Conservation (phyloP, 2,329 filamentous ascomycete species). For the Pseudonectria buxi region DNA sequence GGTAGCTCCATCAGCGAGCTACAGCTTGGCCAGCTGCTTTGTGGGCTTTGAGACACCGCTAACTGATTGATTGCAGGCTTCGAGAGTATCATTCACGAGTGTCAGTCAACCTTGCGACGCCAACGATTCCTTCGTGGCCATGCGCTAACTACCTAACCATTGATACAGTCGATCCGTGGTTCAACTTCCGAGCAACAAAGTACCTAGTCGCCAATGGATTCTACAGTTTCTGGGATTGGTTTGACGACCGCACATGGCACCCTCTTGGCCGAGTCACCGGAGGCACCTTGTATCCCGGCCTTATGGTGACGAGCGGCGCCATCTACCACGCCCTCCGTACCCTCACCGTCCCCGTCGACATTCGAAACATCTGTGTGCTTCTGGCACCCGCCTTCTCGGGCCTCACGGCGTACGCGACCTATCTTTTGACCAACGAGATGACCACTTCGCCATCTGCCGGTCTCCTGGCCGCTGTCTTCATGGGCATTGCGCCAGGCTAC, state of each 20-base stretch:
- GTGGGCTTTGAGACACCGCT: too few relatives aligned
- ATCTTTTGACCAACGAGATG: constrained; percentile 96
- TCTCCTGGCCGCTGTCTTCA: constrained; percentile 87
- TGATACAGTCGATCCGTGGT: constrained; percentile 95
- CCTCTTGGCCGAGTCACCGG: constrained; percentile 96
- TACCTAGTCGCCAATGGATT: constrained; percentile 96
- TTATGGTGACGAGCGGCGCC: constrained; percentile 97
- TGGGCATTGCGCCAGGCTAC: constrained; percentile 96
- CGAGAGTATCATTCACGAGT: constrained; percentile 99
- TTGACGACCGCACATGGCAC: constrained; percentile 99
- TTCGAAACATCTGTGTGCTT: constrained; percentile 96
- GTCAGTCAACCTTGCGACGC: constrained; percentile 49
- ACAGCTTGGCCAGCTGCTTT: too few relatives aligned
- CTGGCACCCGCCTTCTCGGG: constrained; percentile 93
- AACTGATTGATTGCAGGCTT: constrained; percentile 57
- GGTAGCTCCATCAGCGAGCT: too few relatives aligned
- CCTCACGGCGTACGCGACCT: constrained; percentile 84
- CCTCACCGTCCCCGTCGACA: constrained; percentile 88
- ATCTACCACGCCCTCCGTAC: constrained; percentile 93
- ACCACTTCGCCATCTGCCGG: constrained; percentile 90
- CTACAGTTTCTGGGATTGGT: constrained; percentile 99
- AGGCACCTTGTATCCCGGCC: constrained; percentile 94
- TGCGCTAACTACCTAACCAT: constrained; percentile 23
- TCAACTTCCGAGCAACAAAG: constrained; percentile 98
- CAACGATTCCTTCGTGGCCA: constrained; percentile 2